Base-by-base conservation (phyloP, 768 basidiomycete species). In the Nevesoporus exiguus region DNA sequence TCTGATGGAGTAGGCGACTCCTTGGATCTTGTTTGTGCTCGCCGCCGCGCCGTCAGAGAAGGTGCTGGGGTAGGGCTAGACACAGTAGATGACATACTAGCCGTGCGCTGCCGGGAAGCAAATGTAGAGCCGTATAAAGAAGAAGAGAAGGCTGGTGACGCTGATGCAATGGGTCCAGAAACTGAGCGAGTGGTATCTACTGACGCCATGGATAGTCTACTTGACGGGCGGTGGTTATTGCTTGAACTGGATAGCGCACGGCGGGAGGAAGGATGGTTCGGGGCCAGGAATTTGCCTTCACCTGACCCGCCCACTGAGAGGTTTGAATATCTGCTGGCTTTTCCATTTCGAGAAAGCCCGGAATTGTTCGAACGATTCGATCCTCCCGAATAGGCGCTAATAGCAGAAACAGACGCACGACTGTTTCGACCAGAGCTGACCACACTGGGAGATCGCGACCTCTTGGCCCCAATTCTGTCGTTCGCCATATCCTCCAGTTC, bases 401-500 rank as follows among this genome's bases (percentile, higher is more conserved):
- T 51, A 25, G 61, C 61, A 21, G 86, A 85, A 27, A 76, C 71
- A 30, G 86, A 85, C 8, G 75, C 71, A 52, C 78, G 77, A 62
- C 82, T 87, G 54, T 75, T 79, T 48, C 82, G 75, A 36, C 82
- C 80, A 42, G 86, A 88, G 65, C 85, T 87, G 58, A 82, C 69
- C 14, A 76, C 77, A 65, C 90, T 91, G 10, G 73, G 67, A 9
- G 90, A 81, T 27, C 88, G 77, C 43, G 88, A 88, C 59, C 78
- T 83, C 58, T 72, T 79, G 13, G 81, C 84, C 31, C 66, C 71
- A 14, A 90, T 70, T 36, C 80, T 79, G 56, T 93, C 91, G 42
- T 76, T 77, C 34, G 78, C 83, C 91, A 94, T 93, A 19, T 90
- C 88, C 59, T 84, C 80, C 39, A 94, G 72, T 71, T 95, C 92